phyloP scores from a whole-genome alignment of 2,329 filamentous ascomycete species.

The Epichloe elymi region DNA sequence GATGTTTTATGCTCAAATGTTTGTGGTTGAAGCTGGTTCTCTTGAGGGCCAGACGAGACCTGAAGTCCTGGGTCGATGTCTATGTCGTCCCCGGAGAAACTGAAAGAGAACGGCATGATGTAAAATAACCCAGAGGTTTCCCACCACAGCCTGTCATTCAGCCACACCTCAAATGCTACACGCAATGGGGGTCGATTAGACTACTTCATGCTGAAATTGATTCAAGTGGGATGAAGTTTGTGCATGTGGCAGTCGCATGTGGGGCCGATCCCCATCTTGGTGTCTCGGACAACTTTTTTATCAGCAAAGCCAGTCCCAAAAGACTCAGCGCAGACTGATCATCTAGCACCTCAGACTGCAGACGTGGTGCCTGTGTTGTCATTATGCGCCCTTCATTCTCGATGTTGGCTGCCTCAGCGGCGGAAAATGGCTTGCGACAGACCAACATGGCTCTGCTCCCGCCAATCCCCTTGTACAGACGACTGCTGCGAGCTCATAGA shows the following conservation, averaged over 20 bases:
- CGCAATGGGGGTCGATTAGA: not conserved
- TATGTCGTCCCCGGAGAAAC: constrained; percentile 52
- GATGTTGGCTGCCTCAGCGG: constrained; percentile 17
- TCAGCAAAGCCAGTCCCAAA: too few species aligned
- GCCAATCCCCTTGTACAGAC: constrained; percentile 78
- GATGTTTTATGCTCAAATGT: constrained; percentile 12
- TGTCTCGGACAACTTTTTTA: too few species aligned
- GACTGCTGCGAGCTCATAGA: constrained; percentile 75
- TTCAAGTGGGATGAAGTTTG: not conserved
- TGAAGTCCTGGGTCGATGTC: constrained; percentile 22
- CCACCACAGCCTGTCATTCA: not conserved
- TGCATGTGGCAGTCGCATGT: not conserved
- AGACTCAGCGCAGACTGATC: too few species aligned
- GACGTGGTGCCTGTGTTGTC: too few species aligned
- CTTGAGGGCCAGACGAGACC: constrained; percentile 9
- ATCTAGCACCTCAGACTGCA: too few species aligned
- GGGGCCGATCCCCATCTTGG: too few species aligned
- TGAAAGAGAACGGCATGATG: constrained; percentile 43
- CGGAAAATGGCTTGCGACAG: constrained; percentile 21
- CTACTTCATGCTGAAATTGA: not conserved
- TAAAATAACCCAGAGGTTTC: too few species aligned
- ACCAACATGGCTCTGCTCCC: constrained; percentile 59
- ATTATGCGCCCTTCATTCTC: constrained; percentile 11
- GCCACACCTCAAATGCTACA: not conserved
- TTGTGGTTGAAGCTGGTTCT: not conserved